Evolutionary conservation across 345 rosid genomes (phyloP).

Genomic region (Laguncularia racemosa): DNA sequence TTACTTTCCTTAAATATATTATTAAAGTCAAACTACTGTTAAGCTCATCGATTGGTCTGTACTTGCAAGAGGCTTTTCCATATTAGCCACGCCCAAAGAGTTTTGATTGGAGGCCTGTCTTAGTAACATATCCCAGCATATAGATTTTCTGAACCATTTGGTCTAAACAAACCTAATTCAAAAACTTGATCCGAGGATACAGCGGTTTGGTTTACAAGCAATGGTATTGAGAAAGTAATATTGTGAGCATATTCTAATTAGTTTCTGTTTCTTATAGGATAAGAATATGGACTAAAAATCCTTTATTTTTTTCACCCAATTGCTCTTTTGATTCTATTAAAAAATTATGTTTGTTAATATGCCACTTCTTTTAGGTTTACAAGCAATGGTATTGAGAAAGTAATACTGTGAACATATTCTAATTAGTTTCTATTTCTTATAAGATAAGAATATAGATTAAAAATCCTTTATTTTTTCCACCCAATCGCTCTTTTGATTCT

Average conservation of each 20-base stretch:
- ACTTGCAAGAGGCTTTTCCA: slow-evolving; percentile 19
- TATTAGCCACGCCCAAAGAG: slow-evolving; percentile 36
- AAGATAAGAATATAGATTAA: no score
- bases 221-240: not conserved
- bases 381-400: not conserved
- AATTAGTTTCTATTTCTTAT: no score
- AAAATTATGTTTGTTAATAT: no score
- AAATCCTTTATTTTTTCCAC: no score
- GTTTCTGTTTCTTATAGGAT: no score
- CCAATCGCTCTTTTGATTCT: no score
- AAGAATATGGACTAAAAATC: no score
- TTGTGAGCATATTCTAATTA: not conserved
- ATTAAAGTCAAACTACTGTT: no score
- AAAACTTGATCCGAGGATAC: not conserved
- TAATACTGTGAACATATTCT: not conserved
- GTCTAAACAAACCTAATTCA: slow-evolving; percentile 12
- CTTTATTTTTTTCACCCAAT: no score
- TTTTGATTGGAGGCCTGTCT: not conserved
- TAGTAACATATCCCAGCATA: slow-evolving; percentile 7
- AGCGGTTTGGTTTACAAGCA: slow-evolving; percentile 1
- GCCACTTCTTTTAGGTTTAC: no score
- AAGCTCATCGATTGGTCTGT: slow-evolving; percentile 6
- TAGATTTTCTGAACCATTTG: not conserved
- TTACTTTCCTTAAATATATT: no score
- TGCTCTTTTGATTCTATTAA: no score